A percentile compares a stretch with the other conserved stretches of the same genome.
Conservation (phyloP, 2,329 filamentous ascomycete genomes). For the Arthrobotrys megalospora region DNA sequence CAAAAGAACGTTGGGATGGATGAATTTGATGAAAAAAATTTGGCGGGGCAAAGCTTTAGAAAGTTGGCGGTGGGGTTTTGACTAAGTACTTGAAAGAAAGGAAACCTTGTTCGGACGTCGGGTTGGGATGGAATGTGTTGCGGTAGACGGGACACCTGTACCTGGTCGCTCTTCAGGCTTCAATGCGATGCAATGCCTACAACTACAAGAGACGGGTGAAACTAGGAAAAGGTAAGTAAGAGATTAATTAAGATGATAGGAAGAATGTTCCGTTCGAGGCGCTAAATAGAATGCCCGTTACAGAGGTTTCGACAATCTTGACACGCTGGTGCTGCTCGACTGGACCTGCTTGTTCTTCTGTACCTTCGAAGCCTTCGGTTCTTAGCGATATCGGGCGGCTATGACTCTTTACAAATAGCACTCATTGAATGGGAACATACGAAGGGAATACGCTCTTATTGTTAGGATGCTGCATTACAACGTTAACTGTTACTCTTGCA, state of each 20-base stretch:
- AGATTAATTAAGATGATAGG: background rate
- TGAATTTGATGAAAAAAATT: constrained; percentile 26
- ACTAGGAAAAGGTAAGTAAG: background rate
- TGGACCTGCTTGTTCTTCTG: constrained; percentile 16
- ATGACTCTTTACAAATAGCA: background rate
- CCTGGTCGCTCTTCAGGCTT: background rate
- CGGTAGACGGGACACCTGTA: background rate
- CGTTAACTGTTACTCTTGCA: too few relatives aligned
- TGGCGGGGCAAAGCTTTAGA: constrained; percentile 41
- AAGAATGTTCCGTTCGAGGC: background rate
- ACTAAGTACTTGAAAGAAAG: background rate
- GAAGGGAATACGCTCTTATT: too few relatives aligned
- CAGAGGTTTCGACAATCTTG: background rate
- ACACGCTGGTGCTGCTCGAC: constrained; percentile 22
- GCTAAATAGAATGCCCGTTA: background rate
- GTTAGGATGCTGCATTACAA: too few relatives aligned
- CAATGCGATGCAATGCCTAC: too few relatives aligned
- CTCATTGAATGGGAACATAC: too few relatives aligned
- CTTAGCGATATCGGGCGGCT: constrained; percentile 18
- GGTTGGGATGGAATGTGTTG: background rate
- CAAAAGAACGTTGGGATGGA: constrained; percentile 14
- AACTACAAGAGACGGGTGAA: background rate
- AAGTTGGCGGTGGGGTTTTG: background rate
- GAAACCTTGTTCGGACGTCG: constrained; percentile 24
- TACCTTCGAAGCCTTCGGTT: background rate